Evolutionary conservation across 192 early-diverging fungal genomes (phyloP).

Genomic region (Backusella liffmaniae): DNA sequence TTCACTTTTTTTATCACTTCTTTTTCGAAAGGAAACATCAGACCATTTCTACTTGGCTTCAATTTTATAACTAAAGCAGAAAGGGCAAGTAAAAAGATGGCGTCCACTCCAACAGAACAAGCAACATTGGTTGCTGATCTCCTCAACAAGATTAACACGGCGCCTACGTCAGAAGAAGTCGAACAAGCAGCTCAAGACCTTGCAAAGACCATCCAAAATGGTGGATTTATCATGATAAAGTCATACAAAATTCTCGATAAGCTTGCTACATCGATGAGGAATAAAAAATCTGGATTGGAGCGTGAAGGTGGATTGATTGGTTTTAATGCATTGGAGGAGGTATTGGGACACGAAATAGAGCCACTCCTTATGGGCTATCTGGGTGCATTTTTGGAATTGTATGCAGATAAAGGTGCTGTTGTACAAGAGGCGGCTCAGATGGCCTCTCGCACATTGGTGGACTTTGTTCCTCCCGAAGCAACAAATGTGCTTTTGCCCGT

Average conservation of each 20-base stretch:
- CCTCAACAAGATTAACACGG: constrained; percentile 42
- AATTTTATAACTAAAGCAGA: neutral
- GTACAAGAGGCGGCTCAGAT: constrained; percentile 48
- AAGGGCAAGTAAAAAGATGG: constrained; percentile 13
- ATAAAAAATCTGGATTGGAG: constrained; percentile 64
- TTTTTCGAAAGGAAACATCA: neutral
- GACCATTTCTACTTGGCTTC: neutral
- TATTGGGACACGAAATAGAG: constrained; percentile 59
- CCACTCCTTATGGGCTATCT: constrained; percentile 60
- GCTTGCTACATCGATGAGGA: constrained; percentile 53
- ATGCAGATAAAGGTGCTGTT: constrained; percentile 52
- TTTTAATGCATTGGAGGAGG: constrained; percentile 58
- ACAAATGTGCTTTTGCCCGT: constrained; percentile 56
- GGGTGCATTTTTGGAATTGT: constrained; percentile 55
- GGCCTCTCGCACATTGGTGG: constrained; percentile 41
- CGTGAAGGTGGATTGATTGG: constrained; percentile 65
- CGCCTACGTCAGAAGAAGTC: constrained; percentile 52
- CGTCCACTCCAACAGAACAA: constrained; percentile 15
- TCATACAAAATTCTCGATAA: constrained; percentile 55
- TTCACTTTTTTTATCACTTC: neutral
- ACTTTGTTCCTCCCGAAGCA: constrained; percentile 43
- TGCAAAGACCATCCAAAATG: constrained; percentile 40
- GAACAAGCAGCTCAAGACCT: constrained; percentile 49
- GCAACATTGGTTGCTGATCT: constrained; percentile 33
- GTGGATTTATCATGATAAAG: constrained; percentile 58